These are phyloP conservation scores for Rhizophagus prolifer DNA, from an alignment of 192 early-diverging fungal species.

Conservation along the genomic window DNA sequence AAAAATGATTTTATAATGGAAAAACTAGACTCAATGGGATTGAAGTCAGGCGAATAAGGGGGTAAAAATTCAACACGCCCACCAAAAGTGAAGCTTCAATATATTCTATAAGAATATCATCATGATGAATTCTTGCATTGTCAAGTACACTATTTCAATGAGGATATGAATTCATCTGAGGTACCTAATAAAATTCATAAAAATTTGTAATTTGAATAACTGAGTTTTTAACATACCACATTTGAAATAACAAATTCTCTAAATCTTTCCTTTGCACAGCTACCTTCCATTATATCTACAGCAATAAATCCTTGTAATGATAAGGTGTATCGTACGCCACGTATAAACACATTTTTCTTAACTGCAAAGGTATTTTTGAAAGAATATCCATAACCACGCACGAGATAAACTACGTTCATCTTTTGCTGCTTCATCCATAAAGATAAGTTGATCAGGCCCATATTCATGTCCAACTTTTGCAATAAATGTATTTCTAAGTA, in stretches of 20 bases:
- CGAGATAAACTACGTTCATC: conserved; percentile 4
- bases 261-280: conserved; percentile 8
- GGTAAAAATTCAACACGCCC: no score
- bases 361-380: not conserved
- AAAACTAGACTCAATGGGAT: no score
- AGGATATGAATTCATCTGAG: no score
- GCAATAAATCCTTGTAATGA: conserved; percentile 12
- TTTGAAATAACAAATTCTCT: conserved; percentile 2
- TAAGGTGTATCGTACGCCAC: not conserved
- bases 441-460: conserved; percentile 5
- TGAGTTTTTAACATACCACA: not conserved
- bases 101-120: no score
- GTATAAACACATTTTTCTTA: conserved; percentile 12
- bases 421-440: conserved; percentile 17
- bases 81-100: no score
- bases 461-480: no score
- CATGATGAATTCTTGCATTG: no score
- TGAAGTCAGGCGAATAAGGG: no score
- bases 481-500: no score
- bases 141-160: not conserved
- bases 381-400: conserved; percentile 4
- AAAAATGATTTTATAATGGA: no score
- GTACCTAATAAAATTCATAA: no score
- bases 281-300: conserved; percentile 16
- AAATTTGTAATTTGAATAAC: no score